phyloP scores from a whole-genome alignment of 148 eudicot genomes.

The Spergularia marina region DNA sequence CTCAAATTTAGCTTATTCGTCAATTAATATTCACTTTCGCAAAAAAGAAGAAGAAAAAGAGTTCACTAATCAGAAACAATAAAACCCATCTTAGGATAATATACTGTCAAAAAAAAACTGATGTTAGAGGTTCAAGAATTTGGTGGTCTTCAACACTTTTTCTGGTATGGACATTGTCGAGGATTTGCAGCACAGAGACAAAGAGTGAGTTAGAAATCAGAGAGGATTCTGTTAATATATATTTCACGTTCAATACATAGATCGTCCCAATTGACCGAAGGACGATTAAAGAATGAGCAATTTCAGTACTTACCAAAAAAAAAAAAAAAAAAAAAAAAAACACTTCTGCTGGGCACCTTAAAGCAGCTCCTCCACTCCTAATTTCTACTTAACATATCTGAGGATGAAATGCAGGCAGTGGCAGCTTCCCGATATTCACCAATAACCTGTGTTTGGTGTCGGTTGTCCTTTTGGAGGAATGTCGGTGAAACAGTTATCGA shows the following conservation, averaged over 20 bases:
- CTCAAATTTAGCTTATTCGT: neutral
- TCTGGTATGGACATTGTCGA: neutral
- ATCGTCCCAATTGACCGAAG: neutral
- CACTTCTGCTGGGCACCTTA: neutral
- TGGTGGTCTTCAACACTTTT: neutral
- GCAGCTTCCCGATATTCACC: neutral
- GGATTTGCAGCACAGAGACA: neutral
- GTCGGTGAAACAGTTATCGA: neutral
- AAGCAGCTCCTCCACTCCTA: neutral
- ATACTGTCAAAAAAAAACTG: neutral
- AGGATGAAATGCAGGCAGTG: neutral
- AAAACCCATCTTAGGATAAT: neutral
- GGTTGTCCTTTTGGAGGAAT: neutral
- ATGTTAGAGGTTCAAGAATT: constrained; percentile 2
- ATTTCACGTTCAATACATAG: neutral
- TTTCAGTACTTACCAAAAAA: neutral
- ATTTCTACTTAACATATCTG: neutral
- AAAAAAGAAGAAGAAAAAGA: no score
- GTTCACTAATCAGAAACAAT: neutral
- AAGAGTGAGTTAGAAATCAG: neutral
- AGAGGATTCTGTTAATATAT: neutral
- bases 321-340: neutral
- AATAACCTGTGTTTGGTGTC: neutral
- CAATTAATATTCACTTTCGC: no score
- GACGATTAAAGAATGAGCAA: constrained; percentile 15